Conservation (phyloP, 2,329 filamentous ascomycete genomes). For the Juglanconis oblonga region DNA sequence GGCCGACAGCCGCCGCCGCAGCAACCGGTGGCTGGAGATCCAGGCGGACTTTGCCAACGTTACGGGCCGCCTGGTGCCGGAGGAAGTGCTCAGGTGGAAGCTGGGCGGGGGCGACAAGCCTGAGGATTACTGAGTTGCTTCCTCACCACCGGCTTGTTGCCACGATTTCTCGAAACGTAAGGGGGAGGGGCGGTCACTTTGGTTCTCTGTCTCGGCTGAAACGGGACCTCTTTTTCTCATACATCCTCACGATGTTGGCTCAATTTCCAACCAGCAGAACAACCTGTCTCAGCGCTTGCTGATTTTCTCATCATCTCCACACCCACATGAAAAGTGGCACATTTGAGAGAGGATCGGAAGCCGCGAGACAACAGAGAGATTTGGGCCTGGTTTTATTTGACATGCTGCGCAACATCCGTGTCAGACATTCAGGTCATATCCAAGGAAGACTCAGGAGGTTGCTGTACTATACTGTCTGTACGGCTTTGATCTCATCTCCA, state of each 20-base stretch:
- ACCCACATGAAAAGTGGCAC: no score
- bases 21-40: conserved; percentile 38
- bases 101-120: conserved; percentile 29
- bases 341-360: no score
- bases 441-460: no score
- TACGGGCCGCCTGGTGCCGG: conserved; percentile 39
- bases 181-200: background rate
- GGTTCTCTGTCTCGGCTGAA: background rate
- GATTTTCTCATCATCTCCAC: background rate
- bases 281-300: background rate
- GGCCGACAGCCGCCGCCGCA: conserved; percentile 31
- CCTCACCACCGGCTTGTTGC: background rate
- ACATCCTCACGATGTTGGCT: no score
- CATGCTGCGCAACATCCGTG: no score
- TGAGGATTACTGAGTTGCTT: conserved; percentile 3
- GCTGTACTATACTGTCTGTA: no score
- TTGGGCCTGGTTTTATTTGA: no score
- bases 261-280: no score
- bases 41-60: conserved; percentile 43
- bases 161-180: no score
- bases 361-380: no score
- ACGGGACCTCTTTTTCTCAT: background rate
- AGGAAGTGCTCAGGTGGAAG: conserved; percentile 34
- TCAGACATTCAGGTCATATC: no score
- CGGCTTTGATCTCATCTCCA: no score